Base-by-base conservation (phyloP, 441 rosid genomes). In the Erysimum cheiri region DNA sequence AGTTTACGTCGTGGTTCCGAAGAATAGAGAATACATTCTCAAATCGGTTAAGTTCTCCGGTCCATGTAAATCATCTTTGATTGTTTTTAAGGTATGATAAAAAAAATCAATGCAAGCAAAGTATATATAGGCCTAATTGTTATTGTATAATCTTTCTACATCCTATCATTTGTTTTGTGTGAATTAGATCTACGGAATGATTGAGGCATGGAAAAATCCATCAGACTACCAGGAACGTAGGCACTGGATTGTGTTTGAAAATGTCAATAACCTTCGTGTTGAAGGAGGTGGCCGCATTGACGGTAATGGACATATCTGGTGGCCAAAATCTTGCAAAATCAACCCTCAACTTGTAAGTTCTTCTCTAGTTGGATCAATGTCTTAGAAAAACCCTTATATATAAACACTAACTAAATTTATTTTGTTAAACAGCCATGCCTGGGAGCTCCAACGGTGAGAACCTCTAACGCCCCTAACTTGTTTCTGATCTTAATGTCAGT, bases 281-380 rank as follows among this genome's bases (percentile, higher is more conserved):
- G 83, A 77, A 76, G 98, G 98, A 24, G 93, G 93, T 4, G 97
- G 98, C 33, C 78, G 76, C 64, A 86, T 94, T 50, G 57, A 94
- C 57, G 98, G 98, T 10, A 88, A 83, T 76, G 98, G 98, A 11
- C 66, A 75, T 6, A 80, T 70, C 12, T 94, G 98, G 97, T 94
- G 98, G 98, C 46, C 76, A 67, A 83, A 86, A 5, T 94, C 98
- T 44, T 94, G 98, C 88, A 94, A 94, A 81, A 75, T 86, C 73
- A 84, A 91, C 80, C 77, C 85, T 76, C 13, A 61, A 47, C 86
- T 85, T 50, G 98, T 94, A 83, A 33, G 73, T 43, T 72, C 8
- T 36, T 29, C 32, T 24, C 71, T 11, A 33, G 13, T 11, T 22
- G 6, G 9, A 17, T n/a, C 43, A 68, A 3, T 40, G 15, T 50